Conservation (phyloP, 495 filamentous ascomycete species). For the Viridothelium virens region DNA sequence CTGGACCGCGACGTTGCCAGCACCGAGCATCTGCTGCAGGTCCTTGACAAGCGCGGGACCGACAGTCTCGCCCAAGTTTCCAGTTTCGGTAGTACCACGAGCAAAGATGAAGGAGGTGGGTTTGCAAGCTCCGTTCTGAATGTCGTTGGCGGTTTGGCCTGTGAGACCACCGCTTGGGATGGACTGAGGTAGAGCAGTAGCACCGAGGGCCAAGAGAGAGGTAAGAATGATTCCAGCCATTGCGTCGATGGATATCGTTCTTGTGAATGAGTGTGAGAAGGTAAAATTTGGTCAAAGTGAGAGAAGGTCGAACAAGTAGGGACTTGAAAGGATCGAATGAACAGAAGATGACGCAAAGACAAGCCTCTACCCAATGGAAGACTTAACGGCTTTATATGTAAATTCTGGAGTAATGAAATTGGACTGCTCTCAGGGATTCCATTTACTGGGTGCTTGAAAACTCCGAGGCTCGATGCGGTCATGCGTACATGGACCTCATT, state of each 20-base stretch:
- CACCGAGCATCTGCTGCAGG: slow-evolving; percentile 22
- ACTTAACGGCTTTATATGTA: neutral
- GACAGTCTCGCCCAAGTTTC: slow-evolving; percentile 33
- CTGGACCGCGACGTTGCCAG: slow-evolving; percentile 27
- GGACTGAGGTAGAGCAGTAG: neutral
- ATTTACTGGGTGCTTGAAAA: neutral
- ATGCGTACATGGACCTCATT: neutral
- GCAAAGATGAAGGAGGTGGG: slow-evolving; percentile 35
- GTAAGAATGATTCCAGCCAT: slow-evolving; percentile 3
- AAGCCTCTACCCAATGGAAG: no score
- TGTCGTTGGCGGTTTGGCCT: slow-evolving; percentile 18
- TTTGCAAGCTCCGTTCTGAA: slow-evolving; percentile 22
- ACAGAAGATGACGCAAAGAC: neutral
- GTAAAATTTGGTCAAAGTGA: neutral
- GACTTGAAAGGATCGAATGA: neutral
- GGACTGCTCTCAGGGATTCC: neutral
- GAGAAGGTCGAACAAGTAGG: neutral
- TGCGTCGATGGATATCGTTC: neutral
- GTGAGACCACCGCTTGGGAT: neutral
- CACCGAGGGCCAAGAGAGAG: slow-evolving; percentile 3
- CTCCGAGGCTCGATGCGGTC: neutral
- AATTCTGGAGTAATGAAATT: neutral
- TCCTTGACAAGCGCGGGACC: slow-evolving; percentile 31
- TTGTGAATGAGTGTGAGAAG: slow-evolving; percentile 1
- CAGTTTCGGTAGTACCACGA: slow-evolving; percentile 32